Evolutionary conservation across 2,329 filamentous ascomycete genomes (phyloP).

Genomic region (Alternaria sp.): DNA sequence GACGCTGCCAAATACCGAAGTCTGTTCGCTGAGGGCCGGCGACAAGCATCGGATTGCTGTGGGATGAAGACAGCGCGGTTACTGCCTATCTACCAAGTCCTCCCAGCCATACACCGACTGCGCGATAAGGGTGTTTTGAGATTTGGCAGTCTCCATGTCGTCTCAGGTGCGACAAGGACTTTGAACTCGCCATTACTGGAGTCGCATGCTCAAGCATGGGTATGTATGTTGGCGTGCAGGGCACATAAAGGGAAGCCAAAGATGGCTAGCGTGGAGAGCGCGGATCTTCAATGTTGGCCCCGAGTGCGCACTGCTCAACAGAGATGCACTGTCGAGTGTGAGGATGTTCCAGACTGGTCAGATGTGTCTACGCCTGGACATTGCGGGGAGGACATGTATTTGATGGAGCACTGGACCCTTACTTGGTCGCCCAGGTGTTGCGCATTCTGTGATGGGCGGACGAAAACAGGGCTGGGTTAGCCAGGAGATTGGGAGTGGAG

Average conservation of each 20-base stretch:
- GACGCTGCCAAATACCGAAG: conserved; percentile 19
- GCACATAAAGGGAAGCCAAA: background rate
- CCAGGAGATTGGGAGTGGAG: conserved; percentile 13
- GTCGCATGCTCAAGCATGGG: background rate
- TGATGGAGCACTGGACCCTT: background rate
- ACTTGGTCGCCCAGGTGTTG: background rate
- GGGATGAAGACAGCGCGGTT: conserved; percentile 12
- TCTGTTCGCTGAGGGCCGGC: conserved; percentile 28
- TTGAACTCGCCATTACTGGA: background rate
- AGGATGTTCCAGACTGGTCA: background rate
- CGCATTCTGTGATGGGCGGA: conserved; percentile 1
- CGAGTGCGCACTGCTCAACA: background rate
- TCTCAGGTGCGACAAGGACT: background rate
- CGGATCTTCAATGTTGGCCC: background rate
- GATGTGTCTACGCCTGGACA: background rate
- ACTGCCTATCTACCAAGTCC: background rate
- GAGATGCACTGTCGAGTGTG: background rate
- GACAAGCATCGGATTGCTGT: conserved; percentile 28
- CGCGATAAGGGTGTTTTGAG: background rate
- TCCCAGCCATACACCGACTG: background rate
- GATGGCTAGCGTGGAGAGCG: background rate
- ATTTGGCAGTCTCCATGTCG: background rate
- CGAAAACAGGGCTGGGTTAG: conserved; percentile 15
- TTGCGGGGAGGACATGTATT: background rate
- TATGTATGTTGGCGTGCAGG: background rate